Base-by-base conservation (phyloP, 192 early-diverging fungal genomes). In the Jimgerdemannia lactiflua region DNA sequence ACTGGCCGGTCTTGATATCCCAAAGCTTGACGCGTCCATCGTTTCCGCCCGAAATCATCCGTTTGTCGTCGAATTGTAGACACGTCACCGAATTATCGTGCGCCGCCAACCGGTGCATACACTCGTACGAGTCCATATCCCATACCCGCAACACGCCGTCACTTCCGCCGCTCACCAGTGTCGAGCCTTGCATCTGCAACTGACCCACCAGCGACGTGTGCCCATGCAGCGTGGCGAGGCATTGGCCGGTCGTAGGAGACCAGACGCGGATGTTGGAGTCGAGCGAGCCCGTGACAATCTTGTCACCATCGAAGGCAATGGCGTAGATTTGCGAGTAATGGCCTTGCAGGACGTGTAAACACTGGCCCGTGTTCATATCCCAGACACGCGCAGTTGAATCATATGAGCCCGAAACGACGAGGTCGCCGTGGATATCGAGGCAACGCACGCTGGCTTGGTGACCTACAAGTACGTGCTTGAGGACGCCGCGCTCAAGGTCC, bases 281-380 rank as follows among this genome's bases (percentile, higher is more conserved):
- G 85, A 98, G 87, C 59, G 92, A 94, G 19, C 98, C 98, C 7
- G 93, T 94, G 18, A 96, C 93, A 42, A 95, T 93, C 70, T 93
- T 89, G 40, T 92, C 81, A 43, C 94, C 89, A 81, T 92, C 92
- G 75, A 97, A 92, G 3, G 95, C 97, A 72, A 99, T 93, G 3
- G 93, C 92, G 80, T 99, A 99, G 41, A 99, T 98, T 77, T 97
- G 96, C 70, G 95, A 91, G 69, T 89, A 89, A 80, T 99, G 98
- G 39, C 97, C 98, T 65, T 90, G 82, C 44, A 95, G 89, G 14
- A 86, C 83, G 83, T 94, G 89, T 42, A 91, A 73, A 71, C 90
- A 91, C 14, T 86, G 75, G 3, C 98, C 98, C 0, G 90, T 92
- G 14, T 71, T 43, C 0, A 94, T 79, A 77, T 97, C 89, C 98